Evolutionary conservation across 805 yeast species (phyloP), one percentile per base, ranked within the genome.

Genomic region (Phaffomyces thermotolerans): DNA sequence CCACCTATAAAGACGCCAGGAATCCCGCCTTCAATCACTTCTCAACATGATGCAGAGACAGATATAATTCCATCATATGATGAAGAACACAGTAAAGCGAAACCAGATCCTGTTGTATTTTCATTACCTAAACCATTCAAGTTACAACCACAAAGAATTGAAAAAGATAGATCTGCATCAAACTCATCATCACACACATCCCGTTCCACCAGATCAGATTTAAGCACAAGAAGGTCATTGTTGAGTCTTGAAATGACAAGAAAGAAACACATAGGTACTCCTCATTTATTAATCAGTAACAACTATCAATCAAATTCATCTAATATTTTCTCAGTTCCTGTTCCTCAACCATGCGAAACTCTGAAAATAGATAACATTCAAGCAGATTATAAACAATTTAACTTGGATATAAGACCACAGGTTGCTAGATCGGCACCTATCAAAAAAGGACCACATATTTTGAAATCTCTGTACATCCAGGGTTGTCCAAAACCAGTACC

Each of bases 231-330:
- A 15, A 46, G 46, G n/a, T 49, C 56, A 7, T 38, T 54, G 6
- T 13, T 49, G 25, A 43, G 46, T 20, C 51, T 34, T 43, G 60
- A 57, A 36, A 43, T 45, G 29, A 47, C 62, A 15, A 51, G 62
- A 44, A 52, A 52, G 30, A 57, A 44, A 34, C 43, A 50, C 3
- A 43, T 37, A 31, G 61, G 61, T 2, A 49, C 51, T 7, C 59
- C 57, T 12, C 53, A 46, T 20, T 27, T 55, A 7, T 30, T 52
- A 15, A 27, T 27, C 29, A 7, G 10, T 10, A 27, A 9, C 12
- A 7, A 27, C 2, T 27, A 4, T 27, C 29, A 27, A 27, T 10
- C 29, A 1, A 27, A 6, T 27, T 30, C 32, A 30, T 32, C 31
- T 22, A 24, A 30, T 4, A 27, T 37, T 8, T 25, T 20, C 6